Percentiles rank a stretch among this genome's conserved stretches.
These are phyloP conservation scores for Herpetospermum pedunculosum DNA, from an alignment of 306 rosid genomes.

Conservation along the genomic window DNA sequence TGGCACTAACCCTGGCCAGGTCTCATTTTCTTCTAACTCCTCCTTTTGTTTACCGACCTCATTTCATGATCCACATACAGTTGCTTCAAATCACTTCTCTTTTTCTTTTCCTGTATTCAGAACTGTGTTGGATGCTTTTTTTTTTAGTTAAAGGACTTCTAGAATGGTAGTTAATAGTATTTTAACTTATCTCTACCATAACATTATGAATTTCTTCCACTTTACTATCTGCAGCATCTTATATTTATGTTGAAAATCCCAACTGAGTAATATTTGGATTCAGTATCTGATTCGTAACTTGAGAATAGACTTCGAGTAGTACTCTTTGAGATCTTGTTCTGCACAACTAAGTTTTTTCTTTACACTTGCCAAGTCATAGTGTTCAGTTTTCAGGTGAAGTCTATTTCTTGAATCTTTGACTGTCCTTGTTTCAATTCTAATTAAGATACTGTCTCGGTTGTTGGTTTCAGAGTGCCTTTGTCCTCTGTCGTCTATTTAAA, in stretches of 20 bases:
- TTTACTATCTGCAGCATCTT: background rate
- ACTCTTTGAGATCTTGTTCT: background rate
- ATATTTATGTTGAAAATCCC: background rate
- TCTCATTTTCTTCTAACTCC: slow-evolving; percentile 8
- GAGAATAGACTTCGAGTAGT: background rate
- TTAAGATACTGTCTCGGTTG: background rate
- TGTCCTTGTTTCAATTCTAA: background rate
- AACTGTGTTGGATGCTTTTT: background rate
- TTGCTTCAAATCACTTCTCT: background rate
- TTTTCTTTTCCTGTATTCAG: background rate
- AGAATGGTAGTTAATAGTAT: background rate
- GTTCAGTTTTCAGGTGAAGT: background rate
- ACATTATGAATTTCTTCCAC: background rate
- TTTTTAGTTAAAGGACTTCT: background rate
- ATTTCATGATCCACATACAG: background rate
- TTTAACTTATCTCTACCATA: background rate
- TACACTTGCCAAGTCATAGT: background rate
- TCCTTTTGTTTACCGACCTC: background rate
- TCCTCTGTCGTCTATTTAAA: slow-evolving; percentile 78
- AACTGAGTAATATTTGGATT: background rate
- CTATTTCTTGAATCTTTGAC: background rate
- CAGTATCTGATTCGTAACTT: background rate
- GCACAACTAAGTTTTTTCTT: background rate
- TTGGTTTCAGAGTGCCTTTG: slow-evolving; percentile 56
- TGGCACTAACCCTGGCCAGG: slow-evolving; percentile 99